Percentiles rank a stretch among this genome's conserved stretches.
These are phyloP conservation scores for Spergularia bocconei DNA, from an alignment of 148 eudicot genomes.

Conservation along the genomic window DNA sequence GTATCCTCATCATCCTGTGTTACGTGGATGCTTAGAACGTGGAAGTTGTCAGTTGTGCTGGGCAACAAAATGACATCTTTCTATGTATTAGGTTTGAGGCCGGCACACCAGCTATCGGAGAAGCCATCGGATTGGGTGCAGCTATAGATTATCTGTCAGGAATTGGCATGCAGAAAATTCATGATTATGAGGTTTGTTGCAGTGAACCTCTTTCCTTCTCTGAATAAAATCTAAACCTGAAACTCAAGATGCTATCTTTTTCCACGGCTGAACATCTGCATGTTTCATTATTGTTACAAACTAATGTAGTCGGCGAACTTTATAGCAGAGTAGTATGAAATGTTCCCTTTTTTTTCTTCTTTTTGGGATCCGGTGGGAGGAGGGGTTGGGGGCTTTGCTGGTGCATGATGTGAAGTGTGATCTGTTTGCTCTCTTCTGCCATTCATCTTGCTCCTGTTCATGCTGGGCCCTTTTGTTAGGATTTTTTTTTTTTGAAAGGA, in stretches of 20 bases:
- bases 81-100: constrained; percentile 80
- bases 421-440: too few relatives aligned
- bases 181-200: constrained; percentile 79
- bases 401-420: too few relatives aligned
- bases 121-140: constrained; percentile 94
- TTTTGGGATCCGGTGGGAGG: too few relatives aligned
- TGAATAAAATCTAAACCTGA: not conserved
- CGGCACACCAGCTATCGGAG: constrained; percentile 98
- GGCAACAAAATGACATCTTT: constrained; percentile 2
- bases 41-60: not conserved
- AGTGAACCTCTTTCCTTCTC: constrained; percentile 1
- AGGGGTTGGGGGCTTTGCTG: too few relatives aligned
- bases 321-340: too few relatives aligned
- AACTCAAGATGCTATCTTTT: not conserved
- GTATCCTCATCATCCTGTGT: not conserved
- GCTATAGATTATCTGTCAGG: constrained; percentile 90
- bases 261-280: too few relatives aligned
- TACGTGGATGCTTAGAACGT: not conserved
- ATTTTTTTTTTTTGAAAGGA: too few relatives aligned
- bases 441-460: too few relatives aligned
- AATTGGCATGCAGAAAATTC: constrained; percentile 96
- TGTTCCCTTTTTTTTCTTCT: too few relatives aligned
- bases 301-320: too few relatives aligned
- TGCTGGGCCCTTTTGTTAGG: too few relatives aligned
- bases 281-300: too few relatives aligned